A percentile compares a stretch with the other conserved stretches of the same genome.
These are phyloP conservation scores for Serendipita sp. DNA, from an alignment of 768 basidiomycete species.

Conservation along the genomic window DNA sequence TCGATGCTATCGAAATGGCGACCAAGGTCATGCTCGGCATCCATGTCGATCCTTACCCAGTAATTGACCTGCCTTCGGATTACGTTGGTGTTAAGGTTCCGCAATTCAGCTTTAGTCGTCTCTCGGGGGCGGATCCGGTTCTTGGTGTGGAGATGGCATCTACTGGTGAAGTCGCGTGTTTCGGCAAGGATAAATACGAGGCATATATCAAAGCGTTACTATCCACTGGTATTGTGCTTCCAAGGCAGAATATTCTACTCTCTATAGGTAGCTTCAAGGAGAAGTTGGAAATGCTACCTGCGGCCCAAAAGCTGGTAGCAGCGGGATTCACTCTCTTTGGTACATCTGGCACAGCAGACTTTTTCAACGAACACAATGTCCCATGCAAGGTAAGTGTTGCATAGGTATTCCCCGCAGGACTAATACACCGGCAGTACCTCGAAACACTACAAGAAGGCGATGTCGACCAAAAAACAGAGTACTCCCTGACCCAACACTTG, in stretches of 20 bases:
- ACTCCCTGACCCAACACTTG: slow-evolving; percentile 91
- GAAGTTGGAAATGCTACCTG: slow-evolving; percentile 90
- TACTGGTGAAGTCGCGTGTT: slow-evolving; percentile 97
- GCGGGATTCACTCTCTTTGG: slow-evolving; percentile 95
- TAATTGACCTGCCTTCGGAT: slow-evolving; percentile 67
- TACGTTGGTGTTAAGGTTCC: slow-evolving; percentile 99
- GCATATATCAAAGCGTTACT: slow-evolving; percentile 95
- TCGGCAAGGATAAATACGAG: slow-evolving; percentile 94
- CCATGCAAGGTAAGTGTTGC: slow-evolving; percentile 63
- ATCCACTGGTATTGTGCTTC: slow-evolving; percentile 85
- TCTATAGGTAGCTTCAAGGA: slow-evolving; percentile 95
- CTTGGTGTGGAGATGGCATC: slow-evolving; percentile 99
- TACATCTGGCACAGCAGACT: slow-evolving; percentile 93
- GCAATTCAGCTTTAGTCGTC: slow-evolving; percentile 96
- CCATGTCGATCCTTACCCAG: slow-evolving; percentile 82
- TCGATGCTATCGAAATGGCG: slow-evolving; percentile 97
- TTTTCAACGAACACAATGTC: slow-evolving; percentile 91
- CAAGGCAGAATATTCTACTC: slow-evolving; percentile 95
- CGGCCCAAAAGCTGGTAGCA: slow-evolving; percentile 83
- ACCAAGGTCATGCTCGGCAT: slow-evolving; percentile 96
- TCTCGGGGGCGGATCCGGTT: slow-evolving; percentile 94
- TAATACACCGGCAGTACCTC: slow-evolving; percentile 43
- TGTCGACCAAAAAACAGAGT: slow-evolving; percentile 83
- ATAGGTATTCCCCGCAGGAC: neutral
- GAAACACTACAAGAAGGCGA: slow-evolving; percentile 59